Conservation (phyloP, 2,329 filamentous ascomycete genomes). For the Capronia americana region DNA sequence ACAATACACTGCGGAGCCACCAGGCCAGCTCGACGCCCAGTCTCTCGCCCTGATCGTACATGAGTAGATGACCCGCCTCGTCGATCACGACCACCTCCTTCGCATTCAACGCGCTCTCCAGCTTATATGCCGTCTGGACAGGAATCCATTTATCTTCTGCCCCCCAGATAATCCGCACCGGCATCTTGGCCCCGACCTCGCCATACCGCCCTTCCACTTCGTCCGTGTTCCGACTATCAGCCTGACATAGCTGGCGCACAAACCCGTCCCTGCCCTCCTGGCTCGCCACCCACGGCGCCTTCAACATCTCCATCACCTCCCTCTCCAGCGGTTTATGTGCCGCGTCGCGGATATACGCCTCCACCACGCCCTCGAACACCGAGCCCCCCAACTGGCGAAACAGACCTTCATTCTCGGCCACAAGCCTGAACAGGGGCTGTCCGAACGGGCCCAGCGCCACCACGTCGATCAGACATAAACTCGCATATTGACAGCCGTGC, state of each 20-base stretch:
- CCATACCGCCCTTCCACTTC: constrained; percentile 51
- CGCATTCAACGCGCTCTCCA: constrained; percentile 44
- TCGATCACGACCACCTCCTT: constrained; percentile 48
- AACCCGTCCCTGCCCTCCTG: constrained; percentile 46
- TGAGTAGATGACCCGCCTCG: constrained; percentile 53
- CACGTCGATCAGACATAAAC: constrained; percentile 53
- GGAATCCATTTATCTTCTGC: constrained; percentile 54
- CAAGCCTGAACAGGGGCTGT: constrained; percentile 52
- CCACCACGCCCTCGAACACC: constrained; percentile 50
- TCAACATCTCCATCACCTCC: constrained; percentile 48
- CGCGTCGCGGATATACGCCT: constrained; percentile 51
- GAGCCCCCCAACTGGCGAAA: constrained; percentile 45
- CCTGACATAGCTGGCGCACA: constrained; percentile 51
- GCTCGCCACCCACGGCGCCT: constrained; percentile 45
- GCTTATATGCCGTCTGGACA: constrained; percentile 46
- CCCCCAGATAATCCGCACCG: constrained; percentile 55
- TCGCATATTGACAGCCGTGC: constrained; percentile 47
- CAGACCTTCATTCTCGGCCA: constrained; percentile 46
- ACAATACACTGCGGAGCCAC: constrained; percentile 42
- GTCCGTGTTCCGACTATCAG: constrained; percentile 42
- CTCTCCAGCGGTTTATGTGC: constrained; percentile 42
- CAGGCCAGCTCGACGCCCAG: constrained; percentile 49
- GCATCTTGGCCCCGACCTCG: constrained; percentile 45
- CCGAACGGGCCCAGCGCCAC: constrained; percentile 54
- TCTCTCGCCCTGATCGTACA: constrained; percentile 52